Base-by-base conservation (phyloP, 2,329 filamentous ascomycete species). In the Aurifilum marmelostoma region DNA sequence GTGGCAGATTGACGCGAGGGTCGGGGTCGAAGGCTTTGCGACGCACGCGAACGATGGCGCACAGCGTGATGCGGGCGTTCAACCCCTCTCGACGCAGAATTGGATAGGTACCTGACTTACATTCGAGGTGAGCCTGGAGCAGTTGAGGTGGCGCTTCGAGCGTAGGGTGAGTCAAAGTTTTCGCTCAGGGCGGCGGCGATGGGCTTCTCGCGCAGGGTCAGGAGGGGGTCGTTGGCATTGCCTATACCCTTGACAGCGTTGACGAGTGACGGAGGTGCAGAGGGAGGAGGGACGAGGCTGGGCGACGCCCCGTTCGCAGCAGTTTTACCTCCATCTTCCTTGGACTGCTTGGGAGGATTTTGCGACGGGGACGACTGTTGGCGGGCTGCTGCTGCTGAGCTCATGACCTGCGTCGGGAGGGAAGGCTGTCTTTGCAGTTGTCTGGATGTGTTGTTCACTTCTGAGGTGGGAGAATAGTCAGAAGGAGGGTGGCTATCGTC, bases 121-220 rank as follows among this genome's bases (percentile, higher is more conserved):
- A 88, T 84, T 76, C 86, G 82, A 61, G 87, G 87, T 34, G 87
- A 89, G 43, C 80, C 84, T 52, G 87, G 85, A 18, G 87, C 86
- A 52, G 87, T 89, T 8, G 87, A 89, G 21, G 83, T 83, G 69
- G 87, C 82, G 75, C 87, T 89, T 71, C 84, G 83, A 67, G 85
- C 82, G 73, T 86, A 84, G 27, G 85, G 84, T 59, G 86, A 87
- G 73, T 87, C 86, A 66, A 86, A 85, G 50, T 77, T 69, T 64
- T 76, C 69, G 32, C 67, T 73, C 61, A 86, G 85, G 47, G 76
- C 69, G 65, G 76, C 69, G 29, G 68, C 73, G 64, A 68, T 72
- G 71, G 75, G 75, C 61, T 77, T 76, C 52, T 77, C 76, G 71
- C 76, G 76, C 56, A 78, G 71, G 24, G 75, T 69, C 37, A 73